Base-by-base conservation (phyloP, 805 yeast species). In the Yamadazyma paraphyllophila region DNA sequence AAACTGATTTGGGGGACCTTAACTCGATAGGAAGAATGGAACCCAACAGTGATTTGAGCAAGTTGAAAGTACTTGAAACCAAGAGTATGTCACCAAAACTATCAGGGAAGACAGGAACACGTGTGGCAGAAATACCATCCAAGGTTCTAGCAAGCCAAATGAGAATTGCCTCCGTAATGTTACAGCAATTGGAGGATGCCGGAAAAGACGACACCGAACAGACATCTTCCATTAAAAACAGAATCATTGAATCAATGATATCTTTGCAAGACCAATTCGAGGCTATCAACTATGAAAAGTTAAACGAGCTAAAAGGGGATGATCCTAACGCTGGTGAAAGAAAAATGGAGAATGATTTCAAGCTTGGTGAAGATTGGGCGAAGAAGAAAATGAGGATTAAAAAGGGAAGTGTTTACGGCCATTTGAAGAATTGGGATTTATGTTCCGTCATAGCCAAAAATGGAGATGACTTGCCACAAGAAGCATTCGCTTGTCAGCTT, bases 391-490 rank as follows among this genome's bases (percentile, higher is more conserved):
- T 80, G 47, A 73, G 98, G 52, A 91, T 94, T 36, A 75, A 96
- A 46, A 78, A 78, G 42, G 76, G 85, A 12, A 87, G 96, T 41
- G 79, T 81, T 7, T 90, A 73, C 59, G 99, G 99, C 0, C 94
- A 90, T 59, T 64, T 86, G 27, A 87, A 85, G 20, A 87, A 89
- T 61, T 94, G 99, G 99, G 97, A 94, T 51, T 64, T 94, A 33
- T 89, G 92, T 53, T 91, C 97, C 0, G 97, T 92, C 2, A 94
- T 94, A 60, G 96, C 95, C 10, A 94, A 94, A 60, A 92, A 96
- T 26, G 99, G 99, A 30, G 92, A 87, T 58, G 99, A 94, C 66
- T 65, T 94, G 42, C 86, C 96, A 17, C 99, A 94, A 62, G 99
- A 94, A 63, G 97, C 99, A 0, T 90, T 94, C 73, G 99, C 99